Percentiles rank a stretch among this genome's conserved stretches.
These are phyloP conservation scores for Trebouxia gelatinosa DNA, from an alignment of 163 green algal species.

Conservation along the genomic window DNA sequence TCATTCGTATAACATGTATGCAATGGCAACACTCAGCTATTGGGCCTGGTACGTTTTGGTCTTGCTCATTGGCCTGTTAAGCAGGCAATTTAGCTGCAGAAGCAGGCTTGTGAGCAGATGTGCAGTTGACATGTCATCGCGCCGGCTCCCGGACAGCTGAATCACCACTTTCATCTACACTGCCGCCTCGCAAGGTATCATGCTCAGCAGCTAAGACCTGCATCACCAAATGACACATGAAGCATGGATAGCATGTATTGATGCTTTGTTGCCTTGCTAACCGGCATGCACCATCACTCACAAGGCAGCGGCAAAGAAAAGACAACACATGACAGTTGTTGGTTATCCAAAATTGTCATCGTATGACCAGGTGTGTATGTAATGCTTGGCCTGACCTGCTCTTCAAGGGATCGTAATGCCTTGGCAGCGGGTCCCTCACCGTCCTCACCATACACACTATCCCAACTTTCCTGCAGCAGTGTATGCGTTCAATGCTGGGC, in stretches of 20 bases:
- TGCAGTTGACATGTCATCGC: too few relatives aligned
- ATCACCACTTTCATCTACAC: too few relatives aligned
- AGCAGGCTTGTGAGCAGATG: too few relatives aligned
- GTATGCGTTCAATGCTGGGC: neutral
- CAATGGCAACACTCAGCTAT: too few relatives aligned
- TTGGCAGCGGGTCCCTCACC: constrained; percentile 37
- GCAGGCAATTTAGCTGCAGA: too few relatives aligned
- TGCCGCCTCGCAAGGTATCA: constrained; percentile 8
- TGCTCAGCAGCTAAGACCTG: constrained; percentile 17
- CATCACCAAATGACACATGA: neutral
- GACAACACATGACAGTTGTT: neutral
- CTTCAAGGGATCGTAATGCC: constrained; percentile 39
- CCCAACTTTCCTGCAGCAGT: neutral
- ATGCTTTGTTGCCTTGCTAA: neutral
- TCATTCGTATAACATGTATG: too few relatives aligned
- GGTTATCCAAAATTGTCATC: neutral
- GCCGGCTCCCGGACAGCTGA: too few relatives aligned
- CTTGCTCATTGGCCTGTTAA: too few relatives aligned
- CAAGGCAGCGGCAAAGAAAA: neutral
- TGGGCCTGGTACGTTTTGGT: too few relatives aligned
- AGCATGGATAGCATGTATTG: neutral
- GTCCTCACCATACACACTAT: constrained; percentile 22
- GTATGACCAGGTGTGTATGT: neutral
- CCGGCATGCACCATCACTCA: neutral
- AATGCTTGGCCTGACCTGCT: constrained; percentile 32